A percentile compares a stretch with the other conserved stretches of the same genome.
Conservation (phyloP, 306 rosid genomes). For the Carpinus viminea region DNA sequence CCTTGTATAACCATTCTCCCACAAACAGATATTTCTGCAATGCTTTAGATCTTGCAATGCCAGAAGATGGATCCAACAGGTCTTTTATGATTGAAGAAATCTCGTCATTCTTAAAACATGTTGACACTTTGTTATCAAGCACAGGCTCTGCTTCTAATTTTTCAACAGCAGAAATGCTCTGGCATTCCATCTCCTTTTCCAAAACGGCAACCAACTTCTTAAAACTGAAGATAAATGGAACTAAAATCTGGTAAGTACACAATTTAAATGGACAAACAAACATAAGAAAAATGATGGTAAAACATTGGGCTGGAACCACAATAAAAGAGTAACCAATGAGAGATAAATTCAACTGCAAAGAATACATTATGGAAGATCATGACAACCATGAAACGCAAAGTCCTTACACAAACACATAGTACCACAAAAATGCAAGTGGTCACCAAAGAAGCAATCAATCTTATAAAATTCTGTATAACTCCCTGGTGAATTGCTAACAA, state of each 20-base stretch:
- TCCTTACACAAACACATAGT: too few species aligned
- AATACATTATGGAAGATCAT: too few species aligned
- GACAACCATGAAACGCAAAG: too few species aligned
- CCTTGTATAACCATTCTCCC: too few species aligned
- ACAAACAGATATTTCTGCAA: too few species aligned
- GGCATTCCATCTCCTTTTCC: slow-evolving; percentile 55
- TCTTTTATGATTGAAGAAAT: slow-evolving; percentile 52
- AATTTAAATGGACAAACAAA: slow-evolving; percentile 12
- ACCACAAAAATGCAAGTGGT: too few species aligned
- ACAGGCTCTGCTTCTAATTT: slow-evolving; percentile 44
- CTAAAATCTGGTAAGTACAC: slow-evolving; percentile 27
- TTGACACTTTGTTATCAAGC: slow-evolving; percentile 45
- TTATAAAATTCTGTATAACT: too few species aligned
- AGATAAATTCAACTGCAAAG: too few species aligned
- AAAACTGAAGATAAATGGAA: slow-evolving; percentile 58
- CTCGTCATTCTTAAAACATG: slow-evolving; percentile 40
- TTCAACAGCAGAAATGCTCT: slow-evolving; percentile 36
- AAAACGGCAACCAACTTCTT: slow-evolving; percentile 59
- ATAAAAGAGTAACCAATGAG: too few species aligned
- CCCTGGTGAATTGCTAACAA: too few species aligned
- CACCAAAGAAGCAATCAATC: too few species aligned
- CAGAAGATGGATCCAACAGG: slow-evolving; percentile 27
- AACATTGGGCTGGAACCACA: background rate
- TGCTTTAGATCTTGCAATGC: too few species aligned
- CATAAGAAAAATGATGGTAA: background rate